Conservation (phyloP, 306 rosid genomes). For the Quercus rubra region DNA sequence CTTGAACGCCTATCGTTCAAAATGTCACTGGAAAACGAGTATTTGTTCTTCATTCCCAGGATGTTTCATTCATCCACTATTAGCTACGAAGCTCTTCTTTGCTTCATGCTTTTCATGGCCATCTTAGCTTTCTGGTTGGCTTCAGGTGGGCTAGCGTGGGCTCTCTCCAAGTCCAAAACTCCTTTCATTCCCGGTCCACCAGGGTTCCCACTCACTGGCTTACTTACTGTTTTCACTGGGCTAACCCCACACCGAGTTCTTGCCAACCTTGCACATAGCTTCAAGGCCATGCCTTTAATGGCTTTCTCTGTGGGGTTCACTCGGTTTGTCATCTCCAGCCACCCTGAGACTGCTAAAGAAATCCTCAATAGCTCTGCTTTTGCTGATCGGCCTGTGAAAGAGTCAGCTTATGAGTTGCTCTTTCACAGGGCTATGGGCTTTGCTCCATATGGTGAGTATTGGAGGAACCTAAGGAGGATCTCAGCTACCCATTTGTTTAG, state of each 20-base stretch:
- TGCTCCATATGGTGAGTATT: conserved; percentile 75
- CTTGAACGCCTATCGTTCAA: not conserved
- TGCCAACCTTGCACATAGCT: conserved; percentile 28
- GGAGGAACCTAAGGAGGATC: conserved; percentile 77
- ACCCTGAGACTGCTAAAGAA: conserved; percentile 66
- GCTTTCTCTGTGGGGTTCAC: conserved; percentile 66
- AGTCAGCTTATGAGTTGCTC: conserved; percentile 69
- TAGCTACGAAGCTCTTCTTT: conserved; percentile 25
- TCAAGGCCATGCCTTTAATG: conserved; percentile 47
- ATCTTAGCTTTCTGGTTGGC: conserved; percentile 33
- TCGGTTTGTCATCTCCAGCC: conserved; percentile 55
- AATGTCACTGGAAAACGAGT: not conserved
- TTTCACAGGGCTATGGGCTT: conserved; percentile 80
- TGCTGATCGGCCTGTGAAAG: conserved; percentile 71
- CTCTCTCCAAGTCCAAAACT: conserved; percentile 5
- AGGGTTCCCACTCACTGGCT: conserved; percentile 40
- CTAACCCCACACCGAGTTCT: conserved; percentile 39
- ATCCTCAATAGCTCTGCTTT: conserved; percentile 54
- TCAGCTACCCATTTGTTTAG: conserved; percentile 55
- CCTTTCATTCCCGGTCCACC: conserved; percentile 57
- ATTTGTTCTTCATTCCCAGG: not conserved
- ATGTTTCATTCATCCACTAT: conserved; percentile 13
- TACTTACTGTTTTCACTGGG: conserved; percentile 25
- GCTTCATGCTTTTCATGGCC: conserved; percentile 16
- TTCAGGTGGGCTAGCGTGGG: conserved; percentile 78